Evolutionary conservation across 352 stramenopile genomes (phyloP), one percentile per base, ranked within the genome.

Genomic region (Pythium aquatile): DNA sequence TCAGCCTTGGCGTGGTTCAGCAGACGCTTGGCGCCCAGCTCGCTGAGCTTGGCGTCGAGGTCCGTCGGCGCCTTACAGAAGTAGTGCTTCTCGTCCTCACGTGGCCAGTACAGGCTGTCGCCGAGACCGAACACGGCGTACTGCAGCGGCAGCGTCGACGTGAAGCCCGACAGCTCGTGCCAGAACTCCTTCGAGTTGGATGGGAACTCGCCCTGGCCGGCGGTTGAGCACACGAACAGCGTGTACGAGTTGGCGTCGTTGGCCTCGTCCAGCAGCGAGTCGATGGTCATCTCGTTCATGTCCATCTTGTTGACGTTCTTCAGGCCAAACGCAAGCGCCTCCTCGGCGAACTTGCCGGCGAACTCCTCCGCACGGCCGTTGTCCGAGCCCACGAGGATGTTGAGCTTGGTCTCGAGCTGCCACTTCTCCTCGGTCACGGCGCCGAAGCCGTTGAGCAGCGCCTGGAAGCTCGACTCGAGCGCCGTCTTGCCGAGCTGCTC

Each of bases 171-270:
- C 2, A 94, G 72, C 55, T 88, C 79, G 10, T 85, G 71, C 75
- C 79, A 90, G 57, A 93, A 92, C 57, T 92, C 77, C 72, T 92
- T 91, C n/a, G 66, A 70, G 66, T 94, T 94, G 44, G 68, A 81
- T 3, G 82, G 83, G 66, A 90, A 90, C 70, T 94, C 85, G 35
- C 85, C 85, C 66, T 94, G 85, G 2, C 85, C 85, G 5, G 85
- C 85, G 11, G 85, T 94, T 32, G 85, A 89, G 52, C 85, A 87
- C 16, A 93, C 81, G 20, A 94, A 89, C 13, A 93, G 66, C 37
- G 89, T 75, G 63, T 80, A 90, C 33, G 83, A 78, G 65, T 90
- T 88, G 61, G 81, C 75, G 54, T 89, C 78, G 61, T 85, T 91
- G 39, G 81, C 79, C 51, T 88, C 81, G 52, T 90, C 81, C 47